These are phyloP conservation scores for Sphaerostilbella broomeana DNA, from an alignment of 2,329 filamentous ascomycete species.

Conservation along the genomic window DNA sequence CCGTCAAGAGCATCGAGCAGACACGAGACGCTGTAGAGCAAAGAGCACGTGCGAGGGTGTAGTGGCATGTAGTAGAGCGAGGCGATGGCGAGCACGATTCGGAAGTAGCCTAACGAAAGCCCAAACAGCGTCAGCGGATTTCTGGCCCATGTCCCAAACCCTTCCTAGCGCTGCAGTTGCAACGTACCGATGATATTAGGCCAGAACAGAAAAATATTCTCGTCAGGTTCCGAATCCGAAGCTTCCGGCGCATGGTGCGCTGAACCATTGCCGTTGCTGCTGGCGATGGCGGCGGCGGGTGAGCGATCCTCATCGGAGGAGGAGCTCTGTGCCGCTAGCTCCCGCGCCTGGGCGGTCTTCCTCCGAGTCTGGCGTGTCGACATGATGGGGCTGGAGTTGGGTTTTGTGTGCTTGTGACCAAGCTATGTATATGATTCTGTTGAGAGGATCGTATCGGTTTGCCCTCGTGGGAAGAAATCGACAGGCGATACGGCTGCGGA, in stretches of 20 bases:
- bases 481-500: neutral
- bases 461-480: neutral
- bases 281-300: conserved; percentile 36
- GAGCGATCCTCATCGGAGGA: conserved; percentile 25
- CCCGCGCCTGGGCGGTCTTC: conserved; percentile 31
- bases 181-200: conserved; percentile 72
- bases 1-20: conserved; percentile 93
- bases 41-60: conserved; percentile 89
- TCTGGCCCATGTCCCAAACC: too few relatives aligned
- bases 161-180: neutral
- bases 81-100: conserved; percentile 74
- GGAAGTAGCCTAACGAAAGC: conserved; percentile 57
- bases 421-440: too few relatives aligned
- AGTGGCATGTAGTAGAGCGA: conserved; percentile 99
- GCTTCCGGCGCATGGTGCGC: conserved; percentile 29
- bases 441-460: too few relatives aligned
- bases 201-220: conserved; percentile 78
- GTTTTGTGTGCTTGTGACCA: too few relatives aligned
- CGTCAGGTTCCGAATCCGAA: conserved; percentile 36
- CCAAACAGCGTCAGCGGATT: conserved; percentile 6
- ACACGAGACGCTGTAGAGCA: conserved; percentile 89
- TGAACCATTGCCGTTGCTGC: conserved; percentile 44
- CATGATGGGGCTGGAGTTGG: too few relatives aligned
- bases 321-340: conserved; percentile 20
- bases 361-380: conserved; percentile 33